Conservation (phyloP, 2,329 filamentous ascomycete genomes). For the Penicillium griseofulvum region DNA sequence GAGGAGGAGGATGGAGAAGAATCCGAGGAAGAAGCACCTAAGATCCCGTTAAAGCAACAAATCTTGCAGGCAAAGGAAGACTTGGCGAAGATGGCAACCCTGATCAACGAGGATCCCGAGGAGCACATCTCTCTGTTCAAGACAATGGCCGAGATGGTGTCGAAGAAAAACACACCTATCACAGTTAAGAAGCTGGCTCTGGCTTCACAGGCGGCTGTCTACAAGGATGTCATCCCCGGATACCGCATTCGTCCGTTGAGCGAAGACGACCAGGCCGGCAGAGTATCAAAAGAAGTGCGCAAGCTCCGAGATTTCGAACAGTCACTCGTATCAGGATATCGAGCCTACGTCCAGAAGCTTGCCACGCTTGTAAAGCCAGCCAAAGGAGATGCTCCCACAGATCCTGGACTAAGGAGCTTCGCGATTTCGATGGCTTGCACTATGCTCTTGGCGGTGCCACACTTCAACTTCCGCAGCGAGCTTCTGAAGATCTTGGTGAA, state of each 20-base stretch:
- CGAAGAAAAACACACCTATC: constrained; percentile 55
- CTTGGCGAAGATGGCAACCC: constrained; percentile 73
- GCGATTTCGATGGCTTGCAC: constrained; percentile 84
- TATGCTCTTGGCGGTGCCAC: constrained; percentile 76
- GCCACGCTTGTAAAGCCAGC: constrained; percentile 62
- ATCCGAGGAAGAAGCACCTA: constrained; percentile 52
- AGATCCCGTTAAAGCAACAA: constrained; percentile 72
- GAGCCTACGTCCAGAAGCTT: constrained; percentile 76
- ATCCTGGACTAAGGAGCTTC: constrained; percentile 61
- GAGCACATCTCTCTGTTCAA: constrained; percentile 81
- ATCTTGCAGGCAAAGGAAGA: constrained; percentile 89
- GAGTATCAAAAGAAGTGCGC: constrained; percentile 88
- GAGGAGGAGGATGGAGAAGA: constrained; percentile 53
- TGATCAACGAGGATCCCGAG: constrained; percentile 89
- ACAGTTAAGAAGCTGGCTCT: constrained; percentile 83
- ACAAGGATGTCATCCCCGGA: constrained; percentile 93
- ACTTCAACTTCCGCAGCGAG: constrained; percentile 95
- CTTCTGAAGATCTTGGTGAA: constrained; percentile 82
- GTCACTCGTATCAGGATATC: constrained; percentile 79
- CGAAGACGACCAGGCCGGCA: constrained; percentile 71
- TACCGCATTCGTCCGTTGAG: constrained; percentile 84
- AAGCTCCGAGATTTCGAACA: constrained; percentile 83
- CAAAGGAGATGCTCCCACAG: constrained; percentile 36
- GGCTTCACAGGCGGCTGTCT: constrained; percentile 82
- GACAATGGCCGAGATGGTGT: constrained; percentile 69